phyloP scores from a whole-genome alignment of 1,284 basidiomycete species.

The Stygiomarasmius scandens region DNA sequence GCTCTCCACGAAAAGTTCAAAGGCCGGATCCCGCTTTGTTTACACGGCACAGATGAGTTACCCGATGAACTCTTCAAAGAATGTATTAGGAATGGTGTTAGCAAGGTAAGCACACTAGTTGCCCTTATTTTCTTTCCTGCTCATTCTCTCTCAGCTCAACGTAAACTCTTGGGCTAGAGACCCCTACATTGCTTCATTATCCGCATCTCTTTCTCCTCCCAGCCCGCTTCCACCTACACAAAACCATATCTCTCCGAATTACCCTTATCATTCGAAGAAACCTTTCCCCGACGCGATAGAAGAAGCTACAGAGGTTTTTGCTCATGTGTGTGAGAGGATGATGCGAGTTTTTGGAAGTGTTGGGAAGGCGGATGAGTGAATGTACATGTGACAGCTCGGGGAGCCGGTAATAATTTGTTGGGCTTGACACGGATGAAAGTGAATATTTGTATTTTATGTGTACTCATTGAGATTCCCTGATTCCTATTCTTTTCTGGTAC shows the following conservation, averaged over 20 bases:
- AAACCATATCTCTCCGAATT: background rate
- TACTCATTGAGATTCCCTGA: too few species aligned
- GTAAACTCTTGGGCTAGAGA: conserved; percentile 52
- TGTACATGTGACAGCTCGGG: too few species aligned
- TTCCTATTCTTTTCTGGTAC: too few species aligned
- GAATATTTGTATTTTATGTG: too few species aligned
- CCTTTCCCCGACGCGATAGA: conserved; percentile 51
- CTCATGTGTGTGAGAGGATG: conserved; percentile 43
- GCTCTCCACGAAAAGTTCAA: conserved; percentile 39
- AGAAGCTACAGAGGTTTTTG: conserved; percentile 47
- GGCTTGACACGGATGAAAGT: too few species aligned
- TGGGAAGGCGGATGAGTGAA: conserved; percentile 35
- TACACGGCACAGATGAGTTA: conserved; percentile 50
- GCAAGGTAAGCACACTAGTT: conserved; percentile 35
- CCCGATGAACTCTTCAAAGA: conserved; percentile 46
- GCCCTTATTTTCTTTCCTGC: background rate
- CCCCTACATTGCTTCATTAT: conserved; percentile 42
- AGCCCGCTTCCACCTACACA: background rate
- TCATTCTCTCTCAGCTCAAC: conserved; percentile 39
- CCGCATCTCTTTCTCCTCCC: conserved; percentile 28
- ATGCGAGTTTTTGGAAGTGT: conserved; percentile 44
- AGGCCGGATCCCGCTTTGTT: conserved; percentile 40
- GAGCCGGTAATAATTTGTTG: too few species aligned
- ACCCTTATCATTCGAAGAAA: conserved; percentile 22
- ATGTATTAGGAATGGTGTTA: conserved; percentile 49